These are phyloP conservation scores for Penicilliopsis zonata DNA, from an alignment of 495 filamentous ascomycete species.

Conservation along the genomic window DNA sequence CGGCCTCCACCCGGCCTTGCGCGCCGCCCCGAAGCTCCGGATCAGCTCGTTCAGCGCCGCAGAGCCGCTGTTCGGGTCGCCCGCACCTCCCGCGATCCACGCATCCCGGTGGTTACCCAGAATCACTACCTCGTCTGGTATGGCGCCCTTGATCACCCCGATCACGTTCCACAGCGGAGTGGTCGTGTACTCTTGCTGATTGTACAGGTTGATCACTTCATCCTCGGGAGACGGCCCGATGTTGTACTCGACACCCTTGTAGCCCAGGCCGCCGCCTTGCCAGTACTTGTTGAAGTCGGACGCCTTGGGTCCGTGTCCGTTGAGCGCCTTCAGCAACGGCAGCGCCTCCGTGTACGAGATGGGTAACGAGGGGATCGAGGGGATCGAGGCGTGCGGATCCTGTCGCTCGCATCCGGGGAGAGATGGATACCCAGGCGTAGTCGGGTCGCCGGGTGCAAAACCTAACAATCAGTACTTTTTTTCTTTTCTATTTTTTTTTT, in stretches of 20 bases:
- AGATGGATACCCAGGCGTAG: constrained; percentile 88
- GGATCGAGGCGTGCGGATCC: constrained; percentile 54
- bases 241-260: constrained; percentile 84
- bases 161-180: constrained; percentile 94
- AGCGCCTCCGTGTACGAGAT: constrained; percentile 82
- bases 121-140: constrained; percentile 75
- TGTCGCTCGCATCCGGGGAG: constrained; percentile 77
- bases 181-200: constrained; percentile 78
- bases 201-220: constrained; percentile 69
- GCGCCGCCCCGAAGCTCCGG: constrained; percentile 66
- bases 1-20: constrained; percentile 72
- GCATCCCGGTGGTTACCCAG: constrained; percentile 96
- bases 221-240: constrained; percentile 75
- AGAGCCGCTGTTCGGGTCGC: constrained; percentile 78
- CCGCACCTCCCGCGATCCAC: constrained; percentile 82
- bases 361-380: constrained; percentile 82
- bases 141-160: constrained; percentile 83
- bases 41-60: constrained; percentile 82
- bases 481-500: not conserved
- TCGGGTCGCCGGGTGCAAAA: constrained; percentile 55
- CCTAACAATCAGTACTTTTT: constrained; percentile 32
- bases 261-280: constrained; percentile 58
- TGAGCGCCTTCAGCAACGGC: constrained; percentile 76
- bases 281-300: constrained; percentile 65
- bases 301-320: constrained; percentile 73